phyloP scores from a whole-genome alignment of 163 green algal genomes.

The Chloromonas sp. region DNA sequence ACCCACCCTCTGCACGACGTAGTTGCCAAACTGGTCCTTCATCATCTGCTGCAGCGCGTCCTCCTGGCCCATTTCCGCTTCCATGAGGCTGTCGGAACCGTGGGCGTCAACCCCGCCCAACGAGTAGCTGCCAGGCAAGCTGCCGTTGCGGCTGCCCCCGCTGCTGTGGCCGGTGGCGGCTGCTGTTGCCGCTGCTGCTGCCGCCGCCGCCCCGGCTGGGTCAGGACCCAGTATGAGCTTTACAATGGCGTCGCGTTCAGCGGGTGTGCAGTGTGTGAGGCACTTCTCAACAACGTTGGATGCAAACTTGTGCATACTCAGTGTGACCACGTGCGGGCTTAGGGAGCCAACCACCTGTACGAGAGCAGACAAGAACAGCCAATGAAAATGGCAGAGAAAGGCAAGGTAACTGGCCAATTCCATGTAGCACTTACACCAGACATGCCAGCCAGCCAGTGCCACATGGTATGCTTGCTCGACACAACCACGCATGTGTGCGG shows the following conservation, averaged over 20 bases:
- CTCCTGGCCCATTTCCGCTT: background rate
- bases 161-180: background rate
- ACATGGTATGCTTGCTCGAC: too few relatives aligned
- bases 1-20: slow-evolving; percentile 80
- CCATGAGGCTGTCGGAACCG: background rate
- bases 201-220: background rate
- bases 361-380: background rate
- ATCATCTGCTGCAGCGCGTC: slow-evolving; percentile 66
- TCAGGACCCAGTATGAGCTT: slow-evolving; percentile 45
- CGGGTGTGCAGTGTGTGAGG: slow-evolving; percentile 60
- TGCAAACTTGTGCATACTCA: slow-evolving; percentile 68
- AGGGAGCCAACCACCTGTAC: slow-evolving; percentile 40
- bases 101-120: too few relatives aligned
- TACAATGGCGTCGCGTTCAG: slow-evolving; percentile 67
- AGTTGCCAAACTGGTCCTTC: slow-evolving; percentile 92
- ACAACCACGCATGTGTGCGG: background rate
- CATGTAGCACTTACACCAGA: too few relatives aligned
- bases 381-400: background rate
- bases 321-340: slow-evolving; percentile 36
- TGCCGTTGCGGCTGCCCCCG: background rate
- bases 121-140: background rate
- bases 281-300: slow-evolving; percentile 92
- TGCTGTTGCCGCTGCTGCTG: background rate
- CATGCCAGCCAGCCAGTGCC: too few relatives aligned
- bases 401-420: background rate